Evolutionary conservation across 148 eudicot genomes (phyloP), one percentile per base, ranked within the genome.

Genomic region (Rhododendron simsii): DNA sequence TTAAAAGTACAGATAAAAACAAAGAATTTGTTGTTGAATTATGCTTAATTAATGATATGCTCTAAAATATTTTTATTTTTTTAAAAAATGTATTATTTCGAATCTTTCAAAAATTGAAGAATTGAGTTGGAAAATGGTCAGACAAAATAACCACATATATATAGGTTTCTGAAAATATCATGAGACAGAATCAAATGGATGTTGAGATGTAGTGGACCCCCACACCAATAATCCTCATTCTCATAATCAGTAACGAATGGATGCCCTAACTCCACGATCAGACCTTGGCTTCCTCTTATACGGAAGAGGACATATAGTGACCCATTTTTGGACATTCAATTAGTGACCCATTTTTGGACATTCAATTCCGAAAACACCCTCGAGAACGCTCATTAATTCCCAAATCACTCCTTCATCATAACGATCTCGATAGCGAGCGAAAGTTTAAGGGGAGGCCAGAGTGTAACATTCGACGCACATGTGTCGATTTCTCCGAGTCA

Each of bases 211-310:
- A 35, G 39, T 30, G 76, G 76, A 5, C 4, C 76, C 76, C 39
- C 20, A 71, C 39, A 4, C 76, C 76, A 28, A 12, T 23, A 28
- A 26, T 12, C 61, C 41, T 26, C 53, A 10, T 30, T 2, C 55
- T 10, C 12, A 37, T 15, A 20, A 81, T 57, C 44, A 61, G 2
- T 0, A 37, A 59, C n/a, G 84, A 39, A 82, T 82, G 74, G 74
- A 82, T 59, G 75, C 84, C 71, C 47, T 37, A 37, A 61, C 8
- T 82, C 74, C 84, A 82, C 84, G 74, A 39, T 59, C 84, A 11
- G 20, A 61, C 84, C 13, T 41, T 61, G 9, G 35, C 84, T 37
- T 82, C 84, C 84, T 39, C 84, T 21, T 20, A 9, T 33, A 1
- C n/a, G 26, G n/a, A 21, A 59, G 10, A 59, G 21, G 65, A 6